Conservation (phyloP, 2,329 filamentous ascomycete genomes). For the Aspergillus sp. region DNA sequence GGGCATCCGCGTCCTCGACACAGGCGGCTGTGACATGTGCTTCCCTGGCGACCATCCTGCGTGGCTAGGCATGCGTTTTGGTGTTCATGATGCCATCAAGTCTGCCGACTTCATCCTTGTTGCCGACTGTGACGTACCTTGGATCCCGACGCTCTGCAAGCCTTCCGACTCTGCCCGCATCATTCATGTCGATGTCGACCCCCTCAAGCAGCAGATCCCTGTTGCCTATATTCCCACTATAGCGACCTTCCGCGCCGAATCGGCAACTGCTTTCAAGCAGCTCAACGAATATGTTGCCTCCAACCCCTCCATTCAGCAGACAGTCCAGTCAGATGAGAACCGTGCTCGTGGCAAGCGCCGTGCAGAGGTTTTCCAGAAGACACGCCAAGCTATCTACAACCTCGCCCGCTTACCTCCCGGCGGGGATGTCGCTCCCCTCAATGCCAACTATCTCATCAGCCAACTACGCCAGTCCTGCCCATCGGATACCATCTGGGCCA, state of each 20-base stretch:
- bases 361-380: constrained; percentile 58
- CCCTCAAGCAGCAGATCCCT: constrained; percentile 71
- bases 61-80: constrained; percentile 72
- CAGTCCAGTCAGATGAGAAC: constrained; percentile 46
- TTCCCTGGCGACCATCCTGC: constrained; percentile 52
- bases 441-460: constrained; percentile 58
- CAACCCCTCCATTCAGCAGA: constrained; percentile 46
- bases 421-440: constrained; percentile 63
- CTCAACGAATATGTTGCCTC: constrained; percentile 62
- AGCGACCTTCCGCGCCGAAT: constrained; percentile 67
- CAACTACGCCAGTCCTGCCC: constrained; percentile 61
- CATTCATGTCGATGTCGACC: constrained; percentile 67
- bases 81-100: constrained; percentile 70
- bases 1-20: constrained; percentile 54
- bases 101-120: constrained; percentile 83
- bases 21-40: constrained; percentile 56
- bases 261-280: constrained; percentile 66
- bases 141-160: constrained; percentile 77
- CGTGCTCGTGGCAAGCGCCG: constrained; percentile 56
- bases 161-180: constrained; percentile 60
- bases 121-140: constrained; percentile 87
- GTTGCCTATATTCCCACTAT: constrained; percentile 70
- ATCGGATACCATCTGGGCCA: constrained; percentile 68
- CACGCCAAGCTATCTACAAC: constrained; percentile 61
- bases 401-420: constrained; percentile 54